Evolutionary conservation across 768 basidiomycete species (phyloP).

Genomic region (Mycena metata): DNA sequence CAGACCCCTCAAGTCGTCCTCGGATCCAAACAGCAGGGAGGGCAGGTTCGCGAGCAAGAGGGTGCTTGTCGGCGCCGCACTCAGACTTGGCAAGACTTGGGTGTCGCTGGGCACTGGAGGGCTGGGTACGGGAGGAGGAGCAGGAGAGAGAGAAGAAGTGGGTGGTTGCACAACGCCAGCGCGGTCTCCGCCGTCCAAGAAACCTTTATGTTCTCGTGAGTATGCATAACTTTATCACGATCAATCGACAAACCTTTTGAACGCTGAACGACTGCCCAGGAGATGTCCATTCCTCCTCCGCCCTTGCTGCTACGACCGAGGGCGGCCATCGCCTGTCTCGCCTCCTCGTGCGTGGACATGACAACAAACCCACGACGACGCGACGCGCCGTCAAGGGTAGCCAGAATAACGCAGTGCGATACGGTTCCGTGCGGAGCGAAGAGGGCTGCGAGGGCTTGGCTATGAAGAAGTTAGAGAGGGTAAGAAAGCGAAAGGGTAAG

Average conservation of each 20-base stretch:
- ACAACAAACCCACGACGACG: conserved; percentile 88
- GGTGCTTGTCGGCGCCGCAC: conserved; percentile 58
- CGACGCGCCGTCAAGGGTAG: conserved; percentile 87
- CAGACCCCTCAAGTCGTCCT: conserved; percentile 36
- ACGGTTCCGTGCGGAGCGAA: conserved; percentile 79
- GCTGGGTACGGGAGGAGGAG: conserved; percentile 41
- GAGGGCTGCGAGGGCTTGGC: conserved; percentile 61
- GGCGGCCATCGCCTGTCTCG: conserved; percentile 74
- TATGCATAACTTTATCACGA: background rate
- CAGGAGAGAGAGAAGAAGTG: conserved; percentile 48
- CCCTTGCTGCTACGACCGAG: conserved; percentile 82
- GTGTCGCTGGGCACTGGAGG: conserved; percentile 43
- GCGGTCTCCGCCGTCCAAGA: conserved; percentile 87
- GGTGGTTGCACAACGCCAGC: conserved; percentile 70
- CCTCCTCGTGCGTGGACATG: conserved; percentile 81
- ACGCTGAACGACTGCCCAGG: conserved; percentile 90
- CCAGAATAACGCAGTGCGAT: conserved; percentile 83
- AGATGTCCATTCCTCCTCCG: conserved; percentile 69
- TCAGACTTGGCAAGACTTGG: conserved; percentile 47
- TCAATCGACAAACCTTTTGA: conserved; percentile 70
- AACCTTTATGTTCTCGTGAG: conserved; percentile 59
- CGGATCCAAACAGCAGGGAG: conserved; percentile 34
- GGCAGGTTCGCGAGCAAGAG: conserved; percentile 35
- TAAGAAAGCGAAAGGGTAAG: background rate
- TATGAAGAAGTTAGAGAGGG: background rate